Evolutionary conservation across 495 filamentous ascomycete species (phyloP), one percentile per base, ranked within the genome.

Genomic region (Penicillium ucsense): DNA sequence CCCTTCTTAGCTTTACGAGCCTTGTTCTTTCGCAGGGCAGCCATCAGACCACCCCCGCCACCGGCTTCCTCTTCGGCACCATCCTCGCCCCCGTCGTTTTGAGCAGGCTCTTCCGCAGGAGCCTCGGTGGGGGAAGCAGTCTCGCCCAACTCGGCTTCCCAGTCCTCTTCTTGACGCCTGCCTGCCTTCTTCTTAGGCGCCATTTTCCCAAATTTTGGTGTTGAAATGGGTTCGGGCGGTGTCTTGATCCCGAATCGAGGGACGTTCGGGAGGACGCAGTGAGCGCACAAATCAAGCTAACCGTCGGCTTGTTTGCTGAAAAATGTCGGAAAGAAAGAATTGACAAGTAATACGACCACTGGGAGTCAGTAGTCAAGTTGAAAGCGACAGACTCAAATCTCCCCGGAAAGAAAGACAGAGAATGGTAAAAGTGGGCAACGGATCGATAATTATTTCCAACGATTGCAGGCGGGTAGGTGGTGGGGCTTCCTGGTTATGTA

Each of bases 141-240:
- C 68, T 95, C 94, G 52, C 88, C 91, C 9, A 96, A 75, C n/a
- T 95, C 92, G 35, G 86, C 82, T 59, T 99, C 92, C 92, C 94
- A 97, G 72, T 95, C 88, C 61, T 94, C 88, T 59, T 86, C 78
- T 57, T 78, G 83, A 68, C 85, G 87, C 72, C 88, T 94, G 64
- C 82, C 84, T 66, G 82, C 84, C 76, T 94, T 92, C 76, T 94
- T 95, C 72, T 95, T 96, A 36, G 90, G 89, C 54, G 89, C 74
- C 90, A 96, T 94, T 48, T 38, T 55, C 46, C 50, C 46, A 38
- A 7, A 6, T 35, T 45, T 10, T 39, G 33, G 31, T 45, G 27
- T 50, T 47, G 34, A 27, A 31, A 12, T 42, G 45, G 52, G 36
- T 43, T 44, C 35, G 31, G 27, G n/a, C n/a, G 45, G 31, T 46